These are phyloP conservation scores for Microbotryomycetes sp. DNA, from an alignment of 1,284 basidiomycete genomes.

Conservation along the genomic window DNA sequence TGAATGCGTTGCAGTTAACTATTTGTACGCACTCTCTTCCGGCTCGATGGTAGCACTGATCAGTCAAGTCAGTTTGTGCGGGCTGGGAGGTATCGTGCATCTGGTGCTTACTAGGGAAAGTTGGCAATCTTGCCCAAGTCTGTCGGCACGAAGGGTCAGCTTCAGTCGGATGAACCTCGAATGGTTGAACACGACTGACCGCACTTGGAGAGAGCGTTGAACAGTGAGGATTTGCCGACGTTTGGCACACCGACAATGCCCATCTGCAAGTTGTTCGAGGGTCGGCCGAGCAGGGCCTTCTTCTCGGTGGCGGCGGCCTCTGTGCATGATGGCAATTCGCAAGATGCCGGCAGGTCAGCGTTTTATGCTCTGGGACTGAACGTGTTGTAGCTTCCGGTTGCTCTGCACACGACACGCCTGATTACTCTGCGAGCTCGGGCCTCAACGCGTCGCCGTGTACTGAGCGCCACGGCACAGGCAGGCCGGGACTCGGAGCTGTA, in stretches of 20 bases:
- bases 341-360: too few species aligned
- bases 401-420: too few species aligned
- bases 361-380: too few species aligned
- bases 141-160: slow-evolving; percentile 37
- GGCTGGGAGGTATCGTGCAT: slow-evolving; percentile 1
- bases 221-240: slow-evolving; percentile 82
- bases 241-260: slow-evolving; percentile 95
- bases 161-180: slow-evolving; percentile 17
- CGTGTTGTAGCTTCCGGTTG: too few species aligned
- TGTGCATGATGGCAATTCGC: slow-evolving; percentile 43
- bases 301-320: slow-evolving; percentile 62
- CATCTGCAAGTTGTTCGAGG: slow-evolving; percentile 81
- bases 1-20: slow-evolving; percentile 45
- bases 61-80: slow-evolving; percentile 9
- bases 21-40: slow-evolving; percentile 49
- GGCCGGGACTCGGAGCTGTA: too few species aligned
- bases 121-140: slow-evolving; percentile 92
- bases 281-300: slow-evolving; percentile 76
- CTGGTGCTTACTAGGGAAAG: slow-evolving; percentile 72
- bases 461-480: too few species aligned
- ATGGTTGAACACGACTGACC: slow-evolving; percentile 47
- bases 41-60: slow-evolving; percentile 49
- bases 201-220: slow-evolving; percentile 87
- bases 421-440: too few species aligned
- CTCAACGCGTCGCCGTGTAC: too few species aligned